Conservation (phyloP, 2,329 filamentous ascomycete genomes). For the Cordyceps farinosa region DNA sequence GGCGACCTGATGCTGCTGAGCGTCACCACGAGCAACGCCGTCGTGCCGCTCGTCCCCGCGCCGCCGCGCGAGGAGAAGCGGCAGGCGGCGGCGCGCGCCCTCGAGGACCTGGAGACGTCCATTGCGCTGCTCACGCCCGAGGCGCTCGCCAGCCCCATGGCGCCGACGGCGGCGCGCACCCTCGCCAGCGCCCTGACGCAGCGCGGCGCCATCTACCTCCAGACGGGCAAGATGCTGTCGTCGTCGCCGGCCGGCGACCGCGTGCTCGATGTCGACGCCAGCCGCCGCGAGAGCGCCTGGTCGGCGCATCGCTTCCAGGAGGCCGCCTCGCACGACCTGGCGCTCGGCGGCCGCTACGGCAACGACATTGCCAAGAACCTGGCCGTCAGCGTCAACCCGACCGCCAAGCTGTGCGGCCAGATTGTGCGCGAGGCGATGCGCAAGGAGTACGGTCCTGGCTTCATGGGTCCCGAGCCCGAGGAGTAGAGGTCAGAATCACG, state of each 20-base stretch:
- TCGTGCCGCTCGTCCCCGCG: slow-evolving; percentile 40
- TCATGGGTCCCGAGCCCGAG: slow-evolving; percentile 33
- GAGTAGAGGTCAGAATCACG: slow-evolving; percentile 3
- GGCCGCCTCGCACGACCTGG: slow-evolving; percentile 59
- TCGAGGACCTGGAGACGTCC: slow-evolving; percentile 55
- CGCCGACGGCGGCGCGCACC: slow-evolving; percentile 61
- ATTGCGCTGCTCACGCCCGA: slow-evolving; percentile 57
- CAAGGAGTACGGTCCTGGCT: slow-evolving; percentile 59
- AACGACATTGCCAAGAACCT: slow-evolving; percentile 62
- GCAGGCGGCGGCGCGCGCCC: slow-evolving; percentile 37
- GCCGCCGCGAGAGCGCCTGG: slow-evolving; percentile 48
- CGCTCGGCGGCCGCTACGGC: slow-evolving; percentile 61
- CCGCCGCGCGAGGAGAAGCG: slow-evolving; percentile 36
- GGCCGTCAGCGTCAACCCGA: slow-evolving; percentile 63
- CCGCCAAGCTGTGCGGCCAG: slow-evolving; percentile 65
- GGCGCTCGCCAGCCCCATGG: slow-evolving; percentile 51
- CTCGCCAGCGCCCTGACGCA: slow-evolving; percentile 70
- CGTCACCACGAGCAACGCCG: slow-evolving; percentile 33
- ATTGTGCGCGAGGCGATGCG: slow-evolving; percentile 68
- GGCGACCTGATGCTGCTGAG: slow-evolving; percentile 56
- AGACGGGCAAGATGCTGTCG: slow-evolving; percentile 50
- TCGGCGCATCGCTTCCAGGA: slow-evolving; percentile 56
- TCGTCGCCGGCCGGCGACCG: slow-evolving; percentile 23
- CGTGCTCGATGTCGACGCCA: slow-evolving; percentile 37
- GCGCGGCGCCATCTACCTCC: slow-evolving; percentile 61